Base-by-base conservation (phyloP, 768 basidiomycete genomes). In the Pleurotus djamor region DNA sequence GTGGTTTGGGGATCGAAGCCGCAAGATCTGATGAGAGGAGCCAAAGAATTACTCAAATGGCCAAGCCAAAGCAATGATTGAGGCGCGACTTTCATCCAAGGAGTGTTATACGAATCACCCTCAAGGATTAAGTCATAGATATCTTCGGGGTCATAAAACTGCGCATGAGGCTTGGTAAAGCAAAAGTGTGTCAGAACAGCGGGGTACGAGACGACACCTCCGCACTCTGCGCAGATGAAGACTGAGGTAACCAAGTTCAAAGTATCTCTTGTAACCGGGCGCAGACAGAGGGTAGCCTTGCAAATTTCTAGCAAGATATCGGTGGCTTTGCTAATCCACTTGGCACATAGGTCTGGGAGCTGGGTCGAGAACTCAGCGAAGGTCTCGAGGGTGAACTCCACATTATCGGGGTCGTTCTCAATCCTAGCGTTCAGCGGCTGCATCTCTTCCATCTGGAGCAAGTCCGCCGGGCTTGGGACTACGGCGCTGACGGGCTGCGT, bases 401-500 rank as follows among this genome's bases (percentile, higher is more conserved):
- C 43, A 16, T 55, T 34, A 5, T 41, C 50, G 7, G 63, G 69
- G 16, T 47, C 54, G 3, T 69, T 54, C 43, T 70, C 61, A 57
- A 71, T 59, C 0, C 7, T 16, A 13, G 13, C 45, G 7, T 47
- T 47, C 7, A 47, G 7, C 13, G 45, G 45, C 13, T 60, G 47
- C 33, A 68, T 52, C 16, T 34, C 21, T 2, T 41, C 28, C 60
- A 65, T 62, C 6, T 61, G 58, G 17, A 69, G 21, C 32, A 74
- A 54, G 52, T 74, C 73, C 1, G 67, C 66, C 1, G 63, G 60
- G n/a, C 63, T 63, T 2, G 73, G 73, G 48, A 72, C 52, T 44
- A 71, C 57, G 1, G 45, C 47, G 17, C 52, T 60, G 0, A 65
- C 49, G 5, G 63, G 61, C 57, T 65, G 65, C 3, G 33, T 34